Conservation (phyloP, 495 filamentous ascomycete genomes). For the Xylaria telfairii region DNA sequence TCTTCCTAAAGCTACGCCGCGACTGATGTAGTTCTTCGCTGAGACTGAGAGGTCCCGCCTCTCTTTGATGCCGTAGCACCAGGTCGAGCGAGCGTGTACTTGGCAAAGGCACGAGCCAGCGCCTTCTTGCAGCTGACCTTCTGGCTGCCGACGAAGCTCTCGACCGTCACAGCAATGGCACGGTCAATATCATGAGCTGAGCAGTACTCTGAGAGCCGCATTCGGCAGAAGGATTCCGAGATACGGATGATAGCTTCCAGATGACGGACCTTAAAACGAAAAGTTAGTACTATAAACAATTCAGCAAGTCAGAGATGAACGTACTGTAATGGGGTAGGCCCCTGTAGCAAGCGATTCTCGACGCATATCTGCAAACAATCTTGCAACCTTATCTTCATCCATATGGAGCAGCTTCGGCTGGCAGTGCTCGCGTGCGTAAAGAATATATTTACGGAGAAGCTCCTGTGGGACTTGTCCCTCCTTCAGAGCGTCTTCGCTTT, state of each 20-base stretch:
- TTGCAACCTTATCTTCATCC: slow-evolving; percentile 95
- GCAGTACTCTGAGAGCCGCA: slow-evolving; percentile 94
- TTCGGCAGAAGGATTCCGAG: slow-evolving; percentile 89
- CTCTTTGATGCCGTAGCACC: slow-evolving; percentile 30
- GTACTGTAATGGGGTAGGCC: slow-evolving; percentile 96
- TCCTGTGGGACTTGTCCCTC: slow-evolving; percentile 90
- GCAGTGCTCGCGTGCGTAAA: slow-evolving; percentile 91
- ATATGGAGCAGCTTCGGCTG: slow-evolving; percentile 95
- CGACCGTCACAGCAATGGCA: slow-evolving; percentile 95
- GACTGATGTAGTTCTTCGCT: slow-evolving; percentile 31
- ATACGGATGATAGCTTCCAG: slow-evolving; percentile 97
- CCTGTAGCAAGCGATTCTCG: slow-evolving; percentile 90
- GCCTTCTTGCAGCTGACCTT: slow-evolving; percentile 99
- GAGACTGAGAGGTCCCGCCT: slow-evolving; percentile 29
- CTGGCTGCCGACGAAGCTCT: slow-evolving; percentile 94
- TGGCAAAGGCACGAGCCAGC: slow-evolving; percentile 93
- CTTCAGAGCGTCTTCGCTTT: slow-evolving; percentile 59
- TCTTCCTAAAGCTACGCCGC: slow-evolving; percentile 15
- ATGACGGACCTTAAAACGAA: slow-evolving; percentile 79
- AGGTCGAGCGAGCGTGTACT: slow-evolving; percentile 72
- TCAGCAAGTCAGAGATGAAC: slow-evolving; percentile 38
- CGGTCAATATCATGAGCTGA: slow-evolving; percentile 89
- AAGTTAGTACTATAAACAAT: slow-evolving; percentile 29
- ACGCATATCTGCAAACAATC: slow-evolving; percentile 95
- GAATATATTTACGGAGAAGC: slow-evolving; percentile 93